Conservation (phyloP, 2,329 filamentous ascomycete species). For the Fusarium sterilihyphosum region DNA sequence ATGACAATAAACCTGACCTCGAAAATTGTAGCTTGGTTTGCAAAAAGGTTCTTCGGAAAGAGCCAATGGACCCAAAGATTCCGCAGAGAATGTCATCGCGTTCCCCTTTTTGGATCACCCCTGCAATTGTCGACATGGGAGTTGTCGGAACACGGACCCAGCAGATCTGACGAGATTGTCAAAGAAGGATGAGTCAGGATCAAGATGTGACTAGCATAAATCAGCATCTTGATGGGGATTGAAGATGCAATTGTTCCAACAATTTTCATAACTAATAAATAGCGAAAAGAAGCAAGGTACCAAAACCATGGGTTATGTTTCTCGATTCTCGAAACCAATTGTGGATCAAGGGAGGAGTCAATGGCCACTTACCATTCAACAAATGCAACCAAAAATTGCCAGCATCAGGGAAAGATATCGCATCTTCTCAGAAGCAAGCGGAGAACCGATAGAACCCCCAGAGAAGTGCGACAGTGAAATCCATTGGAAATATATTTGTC, state of each 20-base stretch:
- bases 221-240: not conserved
- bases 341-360: not conserved
- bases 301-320: not conserved
- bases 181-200: slow-evolving; percentile 10
- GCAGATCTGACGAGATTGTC: slow-evolving; percentile 2
- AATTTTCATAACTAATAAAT: not conserved
- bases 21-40: slow-evolving; percentile 6
- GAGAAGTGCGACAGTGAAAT: too few relatives aligned
- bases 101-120: slow-evolving; percentile 18
- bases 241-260: not conserved
- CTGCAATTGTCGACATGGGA: slow-evolving; percentile 1
- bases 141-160: slow-evolving; percentile 1
- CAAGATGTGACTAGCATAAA: not conserved
- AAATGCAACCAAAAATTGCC: not conserved
- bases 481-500: not conserved
- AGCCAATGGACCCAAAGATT: not conserved
- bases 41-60: not conserved
- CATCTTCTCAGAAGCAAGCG: not conserved
- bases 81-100: slow-evolving; percentile 26
- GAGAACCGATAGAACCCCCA: not conserved
- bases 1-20: not conserved
- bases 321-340: slow-evolving; percentile 13
- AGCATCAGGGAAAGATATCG: not conserved
- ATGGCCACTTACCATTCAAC: not conserved
- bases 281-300: not conserved